A percentile compares a stretch with the other conserved stretches of the same genome.
Conservation (phyloP, 192 early-diverging fungal genomes). For the Geranomyces variabilis region DNA sequence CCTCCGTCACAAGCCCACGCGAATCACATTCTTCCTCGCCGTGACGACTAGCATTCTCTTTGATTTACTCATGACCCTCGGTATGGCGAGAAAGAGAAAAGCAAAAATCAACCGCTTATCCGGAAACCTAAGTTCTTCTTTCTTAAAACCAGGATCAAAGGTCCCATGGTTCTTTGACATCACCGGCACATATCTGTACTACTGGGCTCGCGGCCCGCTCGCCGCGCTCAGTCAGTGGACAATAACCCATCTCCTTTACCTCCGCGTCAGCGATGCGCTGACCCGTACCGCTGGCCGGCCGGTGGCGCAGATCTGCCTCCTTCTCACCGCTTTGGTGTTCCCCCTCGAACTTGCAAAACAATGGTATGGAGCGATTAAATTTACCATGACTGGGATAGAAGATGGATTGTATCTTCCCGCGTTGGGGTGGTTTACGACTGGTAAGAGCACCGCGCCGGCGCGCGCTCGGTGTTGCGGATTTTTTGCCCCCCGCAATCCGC, state of each 20-base stretch:
- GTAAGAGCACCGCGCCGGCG: no score
- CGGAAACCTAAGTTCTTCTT: no score
- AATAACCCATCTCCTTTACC: background rate
- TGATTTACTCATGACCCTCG: background rate
- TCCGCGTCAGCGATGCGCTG: background rate
- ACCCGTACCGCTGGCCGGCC: background rate
- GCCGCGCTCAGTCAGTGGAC: background rate
- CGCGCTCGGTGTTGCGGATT: no score
- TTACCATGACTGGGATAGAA: background rate
- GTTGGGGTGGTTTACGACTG: background rate
- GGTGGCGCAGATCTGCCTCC: background rate
- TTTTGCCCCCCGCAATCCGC: no score
- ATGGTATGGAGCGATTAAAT: background rate
- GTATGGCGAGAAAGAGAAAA: no score
- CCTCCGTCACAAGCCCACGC: background rate
- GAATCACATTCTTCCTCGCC: background rate
- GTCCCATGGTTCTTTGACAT: conserved; percentile 3
- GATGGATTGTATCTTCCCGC: background rate
- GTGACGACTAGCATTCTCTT: conserved; percentile 1
- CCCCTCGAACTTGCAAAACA: background rate
- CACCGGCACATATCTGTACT: background rate
- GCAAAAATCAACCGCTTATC: no score
- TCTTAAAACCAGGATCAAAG: no score
- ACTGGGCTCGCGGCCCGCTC: background rate
- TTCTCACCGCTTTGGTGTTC: background rate